Conservation (phyloP, 192 early-diverging fungal genomes). For the Entomortierella lignicola region DNA sequence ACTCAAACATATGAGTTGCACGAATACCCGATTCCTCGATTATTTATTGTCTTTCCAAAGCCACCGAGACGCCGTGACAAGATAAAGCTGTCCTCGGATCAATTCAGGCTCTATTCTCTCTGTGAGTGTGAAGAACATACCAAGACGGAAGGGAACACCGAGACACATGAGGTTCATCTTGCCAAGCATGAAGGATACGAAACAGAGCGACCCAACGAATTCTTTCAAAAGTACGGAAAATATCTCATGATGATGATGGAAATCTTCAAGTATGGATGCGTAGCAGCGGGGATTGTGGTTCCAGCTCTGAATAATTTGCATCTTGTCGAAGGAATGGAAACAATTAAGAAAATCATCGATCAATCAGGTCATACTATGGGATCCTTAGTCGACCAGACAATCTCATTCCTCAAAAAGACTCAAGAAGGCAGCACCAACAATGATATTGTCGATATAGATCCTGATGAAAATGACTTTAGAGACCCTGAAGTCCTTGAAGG, state of each 20-base stretch:
- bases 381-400: conserved; percentile 6
- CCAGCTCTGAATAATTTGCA: not conserved
- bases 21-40: conserved; percentile 14
- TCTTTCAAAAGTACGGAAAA: conserved; percentile 28
- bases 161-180: conserved; percentile 14
- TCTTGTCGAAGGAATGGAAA: not conserved
- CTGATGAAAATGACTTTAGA: not conserved
- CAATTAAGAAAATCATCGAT: not conserved
- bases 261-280: not conserved
- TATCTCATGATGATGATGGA: conserved; percentile 7
- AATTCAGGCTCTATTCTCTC: conserved; percentile 13
- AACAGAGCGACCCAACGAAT: conserved; percentile 12
- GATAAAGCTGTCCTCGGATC: not conserved
- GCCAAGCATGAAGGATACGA: conserved; percentile 26
- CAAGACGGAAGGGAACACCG: not conserved
- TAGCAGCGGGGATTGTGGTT: not conserved
- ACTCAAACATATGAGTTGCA: conserved; percentile 17
- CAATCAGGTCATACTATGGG: not conserved
- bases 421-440: not conserved
- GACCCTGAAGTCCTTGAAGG: not conserved
- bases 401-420: not conserved
- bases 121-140: conserved; percentile 14
- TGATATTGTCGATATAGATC: not conserved
- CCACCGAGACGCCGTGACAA: not conserved
- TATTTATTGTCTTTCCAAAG: conserved; percentile 16